These are phyloP conservation scores for Nicotiana benthamiana DNA, from an alignment of 257 asterid genomes.

Conservation along the genomic window DNA sequence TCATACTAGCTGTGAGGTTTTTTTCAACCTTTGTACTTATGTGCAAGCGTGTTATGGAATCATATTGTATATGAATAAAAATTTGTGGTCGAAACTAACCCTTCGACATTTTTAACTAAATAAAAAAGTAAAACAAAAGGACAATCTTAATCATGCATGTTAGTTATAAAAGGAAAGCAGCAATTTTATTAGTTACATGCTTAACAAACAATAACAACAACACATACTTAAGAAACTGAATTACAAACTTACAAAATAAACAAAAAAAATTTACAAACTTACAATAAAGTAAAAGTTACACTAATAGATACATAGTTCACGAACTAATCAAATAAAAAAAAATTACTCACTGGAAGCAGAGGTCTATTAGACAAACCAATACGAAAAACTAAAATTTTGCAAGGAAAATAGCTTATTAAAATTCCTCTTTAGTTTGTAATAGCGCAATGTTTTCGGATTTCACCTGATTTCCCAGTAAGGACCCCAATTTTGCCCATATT, in stretches of 20 bases:
- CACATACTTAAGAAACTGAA: not conserved
- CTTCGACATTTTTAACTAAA: too few species aligned
- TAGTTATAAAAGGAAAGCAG: not conserved
- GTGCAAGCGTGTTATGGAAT: too few species aligned
- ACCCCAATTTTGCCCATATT: slow-evolving; percentile 3
- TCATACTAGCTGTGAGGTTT: too few species aligned
- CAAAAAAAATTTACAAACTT: not conserved
- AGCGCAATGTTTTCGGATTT: slow-evolving; percentile 31
- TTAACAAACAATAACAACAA: not conserved
- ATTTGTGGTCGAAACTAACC: too few species aligned
- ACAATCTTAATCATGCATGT: not conserved
- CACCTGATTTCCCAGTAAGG: slow-evolving; percentile 12
- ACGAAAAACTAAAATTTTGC: not conserved
- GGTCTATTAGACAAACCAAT: too few species aligned
- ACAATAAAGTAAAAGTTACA: not conserved
- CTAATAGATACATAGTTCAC: not conserved
- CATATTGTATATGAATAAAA: too few species aligned
- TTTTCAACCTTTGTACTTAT: too few species aligned
- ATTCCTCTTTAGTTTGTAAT: not conserved
- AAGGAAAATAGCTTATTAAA: not conserved
- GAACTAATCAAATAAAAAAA: not conserved
- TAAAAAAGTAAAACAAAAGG: not conserved
- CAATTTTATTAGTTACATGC: not conserved
- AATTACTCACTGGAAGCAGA: too few species aligned
- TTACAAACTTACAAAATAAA: not conserved